A percentile compares a stretch with the other conserved stretches of the same genome.
Evolutionary conservation across 768 basidiomycete species (phyloP).

Genomic region (Psilocybe azurescens): DNA sequence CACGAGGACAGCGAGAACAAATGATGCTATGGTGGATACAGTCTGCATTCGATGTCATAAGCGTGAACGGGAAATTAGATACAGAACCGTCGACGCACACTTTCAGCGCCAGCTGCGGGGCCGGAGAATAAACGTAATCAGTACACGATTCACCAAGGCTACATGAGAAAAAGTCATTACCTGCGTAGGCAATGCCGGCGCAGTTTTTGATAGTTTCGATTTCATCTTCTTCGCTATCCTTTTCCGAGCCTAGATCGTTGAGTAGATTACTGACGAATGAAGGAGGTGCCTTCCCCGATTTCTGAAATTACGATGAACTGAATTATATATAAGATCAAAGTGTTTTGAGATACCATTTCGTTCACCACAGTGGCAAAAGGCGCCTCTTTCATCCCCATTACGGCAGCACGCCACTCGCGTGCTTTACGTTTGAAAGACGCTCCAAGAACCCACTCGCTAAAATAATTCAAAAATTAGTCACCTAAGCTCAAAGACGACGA

Average conservation of each 20-base stretch:
- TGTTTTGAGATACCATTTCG: slow-evolving; percentile 34
- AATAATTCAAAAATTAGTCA: not conserved
- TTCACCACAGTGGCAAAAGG: slow-evolving; percentile 43
- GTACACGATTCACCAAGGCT: not conserved
- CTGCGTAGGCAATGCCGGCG: slow-evolving; percentile 28
- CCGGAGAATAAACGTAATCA: not conserved
- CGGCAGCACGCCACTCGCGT: slow-evolving; percentile 51
- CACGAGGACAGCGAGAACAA: slow-evolving; percentile 27
- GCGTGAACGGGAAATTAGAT: not conserved
- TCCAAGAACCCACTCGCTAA: slow-evolving; percentile 55
- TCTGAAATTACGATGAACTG: slow-evolving; percentile 20
- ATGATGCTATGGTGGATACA: slow-evolving; percentile 25
- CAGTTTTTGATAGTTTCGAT: slow-evolving; percentile 24
- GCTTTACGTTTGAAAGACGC: slow-evolving; percentile 57
- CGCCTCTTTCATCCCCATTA: slow-evolving; percentile 52
- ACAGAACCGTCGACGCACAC: slow-evolving; percentile 18
- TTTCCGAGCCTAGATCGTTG: slow-evolving; percentile 17
- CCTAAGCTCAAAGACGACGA: not conserved
- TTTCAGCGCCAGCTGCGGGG: slow-evolving; percentile 25
- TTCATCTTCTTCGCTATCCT: slow-evolving; percentile 20
- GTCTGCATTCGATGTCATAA: slow-evolving; percentile 17
- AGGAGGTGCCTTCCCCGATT: slow-evolving; percentile 35
- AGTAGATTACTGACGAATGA: slow-evolving; percentile 35
- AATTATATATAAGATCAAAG: not conserved
- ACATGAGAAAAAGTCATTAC: slow-evolving; percentile 15